Evolutionary conservation across 257 asterid species (phyloP).

Genomic region (Solanum lycopersicoides): DNA sequence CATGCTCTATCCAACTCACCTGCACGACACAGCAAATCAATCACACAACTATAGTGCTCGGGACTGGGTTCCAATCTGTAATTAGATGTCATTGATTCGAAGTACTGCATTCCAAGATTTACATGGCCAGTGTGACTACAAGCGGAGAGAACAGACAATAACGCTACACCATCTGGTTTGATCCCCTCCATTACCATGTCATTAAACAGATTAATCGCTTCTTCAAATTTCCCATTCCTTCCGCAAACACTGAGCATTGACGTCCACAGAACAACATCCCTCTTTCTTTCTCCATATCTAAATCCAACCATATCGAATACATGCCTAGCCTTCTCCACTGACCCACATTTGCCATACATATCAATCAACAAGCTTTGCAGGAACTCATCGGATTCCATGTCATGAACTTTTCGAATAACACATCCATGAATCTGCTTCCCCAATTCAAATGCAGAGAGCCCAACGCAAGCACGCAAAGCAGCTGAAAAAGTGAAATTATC

Average conservation of each 20-base stretch:
- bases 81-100: constrained; percentile 48
- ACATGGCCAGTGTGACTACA: constrained; percentile 89
- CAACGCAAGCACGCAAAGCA: constrained; percentile 54
- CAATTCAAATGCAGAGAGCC: constrained; percentile 37
- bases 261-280: constrained; percentile 81
- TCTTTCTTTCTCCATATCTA: constrained; percentile 9
- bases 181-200: constrained; percentile 55
- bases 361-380: constrained; percentile 72
- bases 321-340: constrained; percentile 38
- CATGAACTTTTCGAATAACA: constrained; percentile 22
- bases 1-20: constrained; percentile 77
- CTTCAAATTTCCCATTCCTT: constrained; percentile 41
- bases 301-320: constrained; percentile 48
- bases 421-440: constrained; percentile 66
- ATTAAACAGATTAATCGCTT: constrained; percentile 43
- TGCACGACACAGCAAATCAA: constrained; percentile 72
- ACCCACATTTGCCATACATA: constrained; percentile 82
- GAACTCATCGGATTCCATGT: constrained; percentile 40
- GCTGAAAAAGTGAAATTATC: constrained; percentile 60
- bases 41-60: constrained; percentile 79
- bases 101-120: constrained; percentile 56
- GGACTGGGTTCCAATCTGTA: constrained; percentile 40
- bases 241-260: constrained; percentile 69
- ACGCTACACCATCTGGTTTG: constrained; percentile 68
- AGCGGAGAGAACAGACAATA: constrained; percentile 67